Conservation (phyloP, 305 asterid genomes). For the Fraxinus floribunda region DNA sequence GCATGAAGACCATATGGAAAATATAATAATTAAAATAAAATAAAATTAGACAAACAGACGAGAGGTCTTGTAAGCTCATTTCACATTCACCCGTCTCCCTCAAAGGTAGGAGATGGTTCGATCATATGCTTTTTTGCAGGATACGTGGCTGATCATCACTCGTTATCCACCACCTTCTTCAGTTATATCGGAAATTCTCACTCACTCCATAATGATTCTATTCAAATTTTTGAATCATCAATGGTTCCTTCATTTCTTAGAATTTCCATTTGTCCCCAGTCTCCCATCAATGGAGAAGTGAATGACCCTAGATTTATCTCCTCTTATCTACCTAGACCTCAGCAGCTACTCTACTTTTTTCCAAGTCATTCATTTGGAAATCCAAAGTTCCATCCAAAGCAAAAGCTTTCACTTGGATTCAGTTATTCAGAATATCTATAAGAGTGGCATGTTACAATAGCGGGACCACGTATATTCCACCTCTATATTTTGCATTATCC, state of each 20-base stretch:
- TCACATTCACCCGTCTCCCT: not conserved
- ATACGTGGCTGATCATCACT: not conserved
- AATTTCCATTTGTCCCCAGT: not conserved
- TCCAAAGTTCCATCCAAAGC: not conserved
- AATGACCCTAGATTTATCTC: not conserved
- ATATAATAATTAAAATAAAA: not conserved
- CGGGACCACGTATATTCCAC: not conserved
- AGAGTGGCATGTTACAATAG: not conserved
- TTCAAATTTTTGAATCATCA: not conserved
- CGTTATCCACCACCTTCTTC: not conserved
- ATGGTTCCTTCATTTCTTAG: not conserved
- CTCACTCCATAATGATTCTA: not conserved
- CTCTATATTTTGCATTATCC: not conserved
- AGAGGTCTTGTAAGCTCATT: not conserved
- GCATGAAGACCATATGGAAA: not conserved
- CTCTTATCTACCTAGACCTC: not conserved
- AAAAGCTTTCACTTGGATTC: not conserved
- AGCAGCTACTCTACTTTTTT: not conserved
- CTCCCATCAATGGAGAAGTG: not conserved
- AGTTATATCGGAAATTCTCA: not conserved
- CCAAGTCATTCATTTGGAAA: not conserved
- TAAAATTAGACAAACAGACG: not conserved
- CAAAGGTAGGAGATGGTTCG: not conserved
- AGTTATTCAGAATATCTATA: not conserved
- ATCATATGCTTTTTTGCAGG: not conserved